Evolutionary conservation across 805 yeast genomes (phyloP).

Genomic region (Metschnikowia similis): DNA sequence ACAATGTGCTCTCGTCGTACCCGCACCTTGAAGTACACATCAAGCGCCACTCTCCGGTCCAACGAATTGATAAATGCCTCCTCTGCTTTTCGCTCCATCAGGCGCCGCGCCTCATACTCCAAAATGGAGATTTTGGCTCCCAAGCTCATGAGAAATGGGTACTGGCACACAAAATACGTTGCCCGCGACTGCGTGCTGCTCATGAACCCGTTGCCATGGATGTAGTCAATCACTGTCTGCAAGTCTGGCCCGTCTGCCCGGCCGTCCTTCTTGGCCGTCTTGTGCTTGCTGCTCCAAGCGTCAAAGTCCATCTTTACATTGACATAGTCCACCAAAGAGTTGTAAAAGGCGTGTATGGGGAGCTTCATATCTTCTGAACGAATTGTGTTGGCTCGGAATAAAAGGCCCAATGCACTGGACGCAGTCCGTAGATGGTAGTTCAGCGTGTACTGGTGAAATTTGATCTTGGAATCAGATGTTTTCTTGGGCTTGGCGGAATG

Average conservation of each 20-base stretch:
- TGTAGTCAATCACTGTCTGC: constrained; percentile 43
- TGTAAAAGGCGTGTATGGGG: constrained; percentile 56
- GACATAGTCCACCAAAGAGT: constrained; percentile 74
- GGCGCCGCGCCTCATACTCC: constrained; percentile 74
- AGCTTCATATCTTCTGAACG: constrained; percentile 19
- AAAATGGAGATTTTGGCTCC: constrained; percentile 79
- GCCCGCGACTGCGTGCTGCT: constrained; percentile 9
- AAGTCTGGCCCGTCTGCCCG: constrained; percentile 24
- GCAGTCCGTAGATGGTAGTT: constrained; percentile 82
- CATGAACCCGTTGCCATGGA: constrained; percentile 35
- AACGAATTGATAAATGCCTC: constrained; percentile 79
- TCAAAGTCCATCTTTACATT: constrained; percentile 79
- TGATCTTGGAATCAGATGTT: constrained; percentile 31
- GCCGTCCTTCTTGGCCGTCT: neutral
- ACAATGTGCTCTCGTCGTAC: constrained; percentile 67
- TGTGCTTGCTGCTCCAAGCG: constrained; percentile 53
- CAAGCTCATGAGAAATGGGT: constrained; percentile 74
- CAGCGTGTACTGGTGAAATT: constrained; percentile 59
- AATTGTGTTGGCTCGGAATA: constrained; percentile 50
- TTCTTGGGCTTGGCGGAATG: constrained; percentile 3
- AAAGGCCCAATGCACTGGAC: constrained; percentile 51
- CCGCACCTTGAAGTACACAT: constrained; percentile 62
- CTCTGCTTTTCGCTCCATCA: constrained; percentile 84
- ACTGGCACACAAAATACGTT: constrained; percentile 68
- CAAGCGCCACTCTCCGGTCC: constrained; percentile 55